Conservation (phyloP, 148 eudicot species). For the Dysphania ambrosioides region DNA sequence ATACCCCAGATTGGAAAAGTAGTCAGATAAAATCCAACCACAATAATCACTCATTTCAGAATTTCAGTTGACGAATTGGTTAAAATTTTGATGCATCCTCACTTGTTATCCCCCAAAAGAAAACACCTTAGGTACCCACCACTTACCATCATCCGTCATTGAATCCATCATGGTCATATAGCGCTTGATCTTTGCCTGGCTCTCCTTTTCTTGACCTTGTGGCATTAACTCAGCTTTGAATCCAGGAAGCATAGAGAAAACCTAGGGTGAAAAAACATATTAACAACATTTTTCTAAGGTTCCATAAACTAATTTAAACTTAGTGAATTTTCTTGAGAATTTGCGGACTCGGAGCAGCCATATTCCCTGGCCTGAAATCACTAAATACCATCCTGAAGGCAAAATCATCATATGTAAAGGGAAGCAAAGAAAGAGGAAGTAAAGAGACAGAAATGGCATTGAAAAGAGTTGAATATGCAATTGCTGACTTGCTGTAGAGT, state of each 20-base stretch:
- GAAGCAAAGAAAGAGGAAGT: neutral
- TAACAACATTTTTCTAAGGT: neutral
- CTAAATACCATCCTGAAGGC: neutral
- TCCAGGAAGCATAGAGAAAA: constrained; percentile 89
- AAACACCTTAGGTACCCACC: neutral
- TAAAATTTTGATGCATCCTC: neutral
- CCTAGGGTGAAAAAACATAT: constrained; percentile 35
- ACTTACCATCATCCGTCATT: constrained; percentile 88
- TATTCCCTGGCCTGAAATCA: neutral
- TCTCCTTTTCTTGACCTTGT: constrained; percentile 85
- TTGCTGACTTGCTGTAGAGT: too few relatives aligned
- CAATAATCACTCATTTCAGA: neutral
- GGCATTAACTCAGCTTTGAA: constrained; percentile 86
- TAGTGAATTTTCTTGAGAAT: neutral
- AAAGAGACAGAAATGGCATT: neutral
- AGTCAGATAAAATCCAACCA: too few relatives aligned
- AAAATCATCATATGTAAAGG: neutral
- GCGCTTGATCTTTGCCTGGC: constrained; percentile 87
- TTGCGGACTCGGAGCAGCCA: neutral
- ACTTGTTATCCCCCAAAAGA: neutral
- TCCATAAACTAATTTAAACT: neutral
- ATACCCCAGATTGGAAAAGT: too few relatives aligned
- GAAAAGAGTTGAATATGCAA: too few relatives aligned
- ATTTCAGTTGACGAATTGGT: too few relatives aligned
- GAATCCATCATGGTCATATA: constrained; percentile 99